Conservation (phyloP, 2,329 filamentous ascomycete species). For the Curvularia sp. region DNA sequence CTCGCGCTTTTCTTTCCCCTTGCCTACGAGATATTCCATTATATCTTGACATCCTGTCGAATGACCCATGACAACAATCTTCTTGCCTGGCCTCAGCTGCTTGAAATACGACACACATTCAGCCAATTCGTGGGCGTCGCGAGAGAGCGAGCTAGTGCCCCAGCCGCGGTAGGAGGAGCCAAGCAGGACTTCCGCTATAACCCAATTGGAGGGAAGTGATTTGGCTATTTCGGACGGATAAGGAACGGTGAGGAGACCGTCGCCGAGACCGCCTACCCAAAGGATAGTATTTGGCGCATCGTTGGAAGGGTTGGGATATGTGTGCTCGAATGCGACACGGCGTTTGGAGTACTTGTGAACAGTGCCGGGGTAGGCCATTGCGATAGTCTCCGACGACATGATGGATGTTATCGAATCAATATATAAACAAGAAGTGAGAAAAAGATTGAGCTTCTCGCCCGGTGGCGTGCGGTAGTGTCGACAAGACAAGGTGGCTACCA, state of each 20-base stretch:
- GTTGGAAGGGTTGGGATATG: slow-evolving; percentile 36
- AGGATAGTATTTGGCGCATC: slow-evolving; percentile 64
- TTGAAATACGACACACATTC: slow-evolving; percentile 61
- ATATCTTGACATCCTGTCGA: slow-evolving; percentile 73
- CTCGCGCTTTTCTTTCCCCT: slow-evolving; percentile 52
- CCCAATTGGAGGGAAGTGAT: slow-evolving; percentile 60
- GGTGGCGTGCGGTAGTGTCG: not conserved
- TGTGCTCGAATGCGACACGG: slow-evolving; percentile 57
- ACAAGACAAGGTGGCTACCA: not conserved
- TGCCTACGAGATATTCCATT: slow-evolving; percentile 66
- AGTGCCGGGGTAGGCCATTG: slow-evolving; percentile 48
- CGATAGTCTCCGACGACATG: slow-evolving; percentile 3
- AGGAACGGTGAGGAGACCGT: slow-evolving; percentile 70
- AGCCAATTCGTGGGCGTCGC: slow-evolving; percentile 63
- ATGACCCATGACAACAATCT: slow-evolving; percentile 73
- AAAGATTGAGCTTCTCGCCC: not conserved
- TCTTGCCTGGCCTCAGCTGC: slow-evolving; percentile 52
- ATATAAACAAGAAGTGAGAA: not conserved
- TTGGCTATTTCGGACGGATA: slow-evolving; percentile 63
- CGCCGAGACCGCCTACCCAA: slow-evolving; percentile 74
- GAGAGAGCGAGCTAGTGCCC: slow-evolving; percentile 60
- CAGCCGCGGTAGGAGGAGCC: slow-evolving; percentile 63
- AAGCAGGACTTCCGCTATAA: slow-evolving; percentile 60
- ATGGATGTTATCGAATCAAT: not conserved
- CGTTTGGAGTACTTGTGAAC: slow-evolving; percentile 54